Conservation (phyloP, 169 alveolate species). For the Plasmodium coatneyi region DNA sequence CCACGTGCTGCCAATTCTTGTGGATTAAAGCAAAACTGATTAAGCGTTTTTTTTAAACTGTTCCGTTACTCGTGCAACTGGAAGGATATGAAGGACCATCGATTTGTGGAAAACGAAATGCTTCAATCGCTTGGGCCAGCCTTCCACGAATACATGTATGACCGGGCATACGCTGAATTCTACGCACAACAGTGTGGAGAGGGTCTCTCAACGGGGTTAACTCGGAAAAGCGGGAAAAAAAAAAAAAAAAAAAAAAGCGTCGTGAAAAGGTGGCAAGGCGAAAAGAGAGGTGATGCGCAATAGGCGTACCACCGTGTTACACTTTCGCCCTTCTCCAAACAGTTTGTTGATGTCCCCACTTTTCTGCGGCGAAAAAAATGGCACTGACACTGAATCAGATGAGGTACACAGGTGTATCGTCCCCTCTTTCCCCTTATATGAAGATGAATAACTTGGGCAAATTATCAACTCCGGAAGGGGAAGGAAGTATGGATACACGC, state of each 20-base stretch:
- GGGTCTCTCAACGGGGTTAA: not conserved
- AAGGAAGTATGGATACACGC: not conserved
- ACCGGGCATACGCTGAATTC: not conserved
- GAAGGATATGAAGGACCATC: not conserved
- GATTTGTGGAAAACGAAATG: not conserved
- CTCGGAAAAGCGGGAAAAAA: not conserved
- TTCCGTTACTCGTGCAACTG: not conserved
- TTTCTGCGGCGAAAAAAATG: not conserved
- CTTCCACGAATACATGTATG: not conserved
- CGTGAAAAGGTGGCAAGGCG: not conserved
- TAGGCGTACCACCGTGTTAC: not conserved
- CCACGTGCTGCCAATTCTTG: not conserved
- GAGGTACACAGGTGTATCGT: not conserved
- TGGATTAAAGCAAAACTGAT: not conserved
- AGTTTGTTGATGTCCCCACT: not conserved
- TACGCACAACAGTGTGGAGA: not conserved
- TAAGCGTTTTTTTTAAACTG: not conserved
- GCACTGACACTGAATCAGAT: not conserved
- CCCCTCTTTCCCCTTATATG: not conserved
- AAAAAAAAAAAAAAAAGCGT: not conserved
- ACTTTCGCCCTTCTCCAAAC: not conserved
- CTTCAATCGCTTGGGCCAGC: not conserved
- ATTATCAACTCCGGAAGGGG: not conserved
- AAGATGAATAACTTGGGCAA: not conserved
- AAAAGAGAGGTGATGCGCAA: not conserved